Percentiles rank a stretch among this genome's conserved stretches.
phyloP scores from a whole-genome alignment of 495 filamentous ascomycete species.

The Collariella sp. region DNA sequence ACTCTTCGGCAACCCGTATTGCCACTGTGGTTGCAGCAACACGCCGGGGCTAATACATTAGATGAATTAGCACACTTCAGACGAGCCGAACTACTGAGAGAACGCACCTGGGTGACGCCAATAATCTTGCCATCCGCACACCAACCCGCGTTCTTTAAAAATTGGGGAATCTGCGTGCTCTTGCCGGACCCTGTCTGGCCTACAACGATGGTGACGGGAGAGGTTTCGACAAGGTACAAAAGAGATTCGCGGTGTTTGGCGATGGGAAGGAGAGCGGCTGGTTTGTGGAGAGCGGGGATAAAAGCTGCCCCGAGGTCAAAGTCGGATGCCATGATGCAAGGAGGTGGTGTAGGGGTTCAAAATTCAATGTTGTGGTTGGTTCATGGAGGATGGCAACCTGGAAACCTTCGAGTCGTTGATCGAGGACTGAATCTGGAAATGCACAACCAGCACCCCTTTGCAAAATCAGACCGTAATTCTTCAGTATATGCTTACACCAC shows the following conservation, averaged over 20 bases:
- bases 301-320: slow-evolving; percentile 55
- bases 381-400: background rate
- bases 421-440: no score
- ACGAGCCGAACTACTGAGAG: background rate
- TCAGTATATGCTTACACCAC: no score
- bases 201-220: slow-evolving; percentile 74
- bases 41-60: slow-evolving; percentile 60
- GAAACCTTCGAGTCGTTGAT: no score
- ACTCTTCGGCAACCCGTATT: slow-evolving; percentile 82
- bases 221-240: slow-evolving; percentile 68
- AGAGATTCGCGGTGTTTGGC: slow-evolving; percentile 62
- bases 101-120: slow-evolving; percentile 78
- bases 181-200: slow-evolving; percentile 90
- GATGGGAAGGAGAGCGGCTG: slow-evolving; percentile 67
- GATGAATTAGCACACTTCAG: slow-evolving; percentile 10
- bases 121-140: slow-evolving; percentile 72
- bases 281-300: slow-evolving; percentile 71
- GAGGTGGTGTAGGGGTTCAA: background rate
- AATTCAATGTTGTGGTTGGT: no score
- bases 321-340: slow-evolving; percentile 38
- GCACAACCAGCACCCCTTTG: no score
- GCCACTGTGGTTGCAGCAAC: slow-evolving; percentile 93
- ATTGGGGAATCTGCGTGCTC: slow-evolving; percentile 84
- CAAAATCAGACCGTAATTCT: no score
- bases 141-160: slow-evolving; percentile 83